phyloP scores from a whole-genome alignment of 768 basidiomycete genomes.

The Panus rudis region DNA sequence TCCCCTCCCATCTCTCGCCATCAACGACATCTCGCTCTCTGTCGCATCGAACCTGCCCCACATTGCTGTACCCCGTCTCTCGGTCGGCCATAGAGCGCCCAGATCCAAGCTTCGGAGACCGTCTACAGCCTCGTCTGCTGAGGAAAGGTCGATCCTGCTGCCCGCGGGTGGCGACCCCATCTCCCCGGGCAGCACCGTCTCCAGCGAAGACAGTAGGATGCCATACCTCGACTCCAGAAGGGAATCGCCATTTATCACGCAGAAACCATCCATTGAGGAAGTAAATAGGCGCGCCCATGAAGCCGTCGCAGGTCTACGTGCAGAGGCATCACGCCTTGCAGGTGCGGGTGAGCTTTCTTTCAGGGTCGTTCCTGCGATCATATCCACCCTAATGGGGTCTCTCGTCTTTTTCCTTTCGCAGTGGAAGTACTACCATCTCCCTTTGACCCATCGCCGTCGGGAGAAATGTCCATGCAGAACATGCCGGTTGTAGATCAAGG shows the following conservation, averaged over 20 bases:
- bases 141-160: constrained; percentile 32
- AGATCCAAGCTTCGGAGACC: constrained; percentile 28
- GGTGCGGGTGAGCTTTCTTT: constrained; percentile 16
- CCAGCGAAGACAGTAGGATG: neutral
- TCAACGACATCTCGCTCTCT: constrained; percentile 15
- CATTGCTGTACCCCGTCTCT: constrained; percentile 26
- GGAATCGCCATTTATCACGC: neutral
- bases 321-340: constrained; percentile 20
- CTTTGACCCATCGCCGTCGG: constrained; percentile 23
- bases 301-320: constrained; percentile 19
- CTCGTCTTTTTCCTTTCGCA: neutral
- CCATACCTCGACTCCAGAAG: neutral
- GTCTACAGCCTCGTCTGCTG: constrained; percentile 38
- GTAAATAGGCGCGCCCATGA: constrained; percentile 20
- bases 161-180: constrained; percentile 27
- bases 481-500: constrained; percentile 11
- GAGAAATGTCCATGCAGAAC: constrained; percentile 14
- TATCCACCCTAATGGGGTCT: neutral
- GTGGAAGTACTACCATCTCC: constrained; percentile 19
- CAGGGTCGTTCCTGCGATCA: neutral
- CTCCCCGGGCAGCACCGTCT: constrained; percentile 8
- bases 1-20: constrained; percentile 3
- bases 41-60: constrained; percentile 14
- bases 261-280: constrained; percentile 16
- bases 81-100: constrained; percentile 19